Percentiles rank a stretch among this genome's conserved stretches.
Evolutionary conservation across 2,329 filamentous ascomycete species (phyloP).

Genomic region (Colletotrichum orchidophilum): DNA sequence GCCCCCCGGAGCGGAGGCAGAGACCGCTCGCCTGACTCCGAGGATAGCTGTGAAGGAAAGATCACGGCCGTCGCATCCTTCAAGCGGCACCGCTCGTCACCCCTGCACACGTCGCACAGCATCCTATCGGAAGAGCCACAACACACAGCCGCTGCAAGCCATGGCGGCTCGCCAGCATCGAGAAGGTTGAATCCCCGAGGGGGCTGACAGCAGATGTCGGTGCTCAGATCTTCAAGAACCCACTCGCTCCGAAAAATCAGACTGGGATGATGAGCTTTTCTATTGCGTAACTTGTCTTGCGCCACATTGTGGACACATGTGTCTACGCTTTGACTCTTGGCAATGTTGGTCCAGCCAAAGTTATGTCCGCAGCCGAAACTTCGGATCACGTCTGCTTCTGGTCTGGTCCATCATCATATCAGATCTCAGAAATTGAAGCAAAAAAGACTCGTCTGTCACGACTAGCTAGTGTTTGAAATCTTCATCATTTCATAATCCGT

Average conservation of each 20-base stretch:
- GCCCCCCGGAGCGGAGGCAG: too few species aligned
- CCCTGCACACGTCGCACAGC: not conserved
- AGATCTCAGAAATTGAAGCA: not conserved
- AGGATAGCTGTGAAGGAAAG: too few species aligned
- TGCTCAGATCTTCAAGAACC: not conserved
- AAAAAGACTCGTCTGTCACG: not conserved
- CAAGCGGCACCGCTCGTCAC: not conserved
- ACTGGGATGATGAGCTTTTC: not conserved
- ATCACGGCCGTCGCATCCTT: too few species aligned
- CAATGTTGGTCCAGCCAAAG: not conserved
- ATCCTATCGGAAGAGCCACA: not conserved
- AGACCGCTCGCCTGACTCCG: not conserved
- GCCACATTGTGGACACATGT: not conserved
- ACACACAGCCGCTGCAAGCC: not conserved
- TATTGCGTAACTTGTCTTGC: not conserved
- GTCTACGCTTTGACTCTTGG: not conserved
- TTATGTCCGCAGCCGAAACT: not conserved
- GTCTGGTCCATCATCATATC: not conserved
- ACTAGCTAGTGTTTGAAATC: not conserved
- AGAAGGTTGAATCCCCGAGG: not conserved
- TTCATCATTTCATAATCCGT: conserved; percentile 18
- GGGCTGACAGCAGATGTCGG: not conserved
- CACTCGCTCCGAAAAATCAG: not conserved
- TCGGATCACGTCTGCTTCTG: not conserved
- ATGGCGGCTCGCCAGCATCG: not conserved